Base-by-base conservation (phyloP, 1,284 basidiomycete species). In the Leucoagaricus sp. region DNA sequence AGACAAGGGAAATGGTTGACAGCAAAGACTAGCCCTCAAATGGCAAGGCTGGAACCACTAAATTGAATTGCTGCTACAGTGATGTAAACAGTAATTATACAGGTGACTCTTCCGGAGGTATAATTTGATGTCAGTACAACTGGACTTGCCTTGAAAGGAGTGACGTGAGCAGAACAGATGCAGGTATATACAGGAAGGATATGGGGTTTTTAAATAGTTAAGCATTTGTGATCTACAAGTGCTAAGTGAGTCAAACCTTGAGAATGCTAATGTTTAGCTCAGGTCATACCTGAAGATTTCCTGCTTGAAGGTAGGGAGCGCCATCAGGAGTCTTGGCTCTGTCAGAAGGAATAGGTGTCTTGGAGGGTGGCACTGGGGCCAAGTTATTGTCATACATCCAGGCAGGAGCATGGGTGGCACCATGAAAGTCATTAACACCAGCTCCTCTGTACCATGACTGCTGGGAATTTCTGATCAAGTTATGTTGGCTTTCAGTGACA, bases 151-250 rank as follows among this genome's bases (percentile, higher is more conserved):
- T 44, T 19, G 15, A 31, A 51, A 46, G 9, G 48, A 56, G 28
- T 12, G 49, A 57, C 42, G 34, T 46, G 28, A 38, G 40, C 17
- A 44, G 42, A 31, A 17, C 6, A 42, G 36, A 29, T 17, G 25
- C 40, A 38, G 48, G 33, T 45, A 47, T 57, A 47, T 56, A 56
- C 42, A 45, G n/a, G 41, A 44, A 31, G 19, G n/a, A n/a, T n/a
- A n/a, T n/a, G n/a, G 7, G 33, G 4, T 21, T 23, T 34, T 15
- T 40, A 49, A 17, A 49, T 25, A 7, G 26, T 53, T 25, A 49
- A 49, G 25, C 40, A 45, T 56, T 56, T 13, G 31, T n/a, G 19
- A 45, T 50, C 54, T 56, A 21, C 21, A 23, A 15, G 12, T 4
- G 5, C 3, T 15, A 15, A 23, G n/a, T 48, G 10, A 42, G 26